phyloP scores from a whole-genome alignment of 2,329 filamentous ascomycete genomes.

The Fusarium pseudograminearum region DNA sequence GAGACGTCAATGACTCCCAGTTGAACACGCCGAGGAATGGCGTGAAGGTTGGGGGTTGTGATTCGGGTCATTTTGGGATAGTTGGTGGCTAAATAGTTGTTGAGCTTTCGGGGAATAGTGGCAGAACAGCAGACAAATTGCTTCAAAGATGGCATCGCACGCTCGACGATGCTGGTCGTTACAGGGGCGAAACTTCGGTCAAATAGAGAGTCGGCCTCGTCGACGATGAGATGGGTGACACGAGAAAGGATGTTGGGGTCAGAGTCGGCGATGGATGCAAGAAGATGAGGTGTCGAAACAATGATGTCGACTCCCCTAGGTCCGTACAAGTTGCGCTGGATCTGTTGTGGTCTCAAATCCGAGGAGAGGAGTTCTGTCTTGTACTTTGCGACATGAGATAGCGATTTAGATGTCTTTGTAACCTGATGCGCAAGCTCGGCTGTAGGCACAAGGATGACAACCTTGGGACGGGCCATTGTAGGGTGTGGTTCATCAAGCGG shows the following conservation, averaged over 20 bases:
- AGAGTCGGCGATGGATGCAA: conserved; percentile 86
- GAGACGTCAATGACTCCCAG: conserved; percentile 93
- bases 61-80: conserved; percentile 88
- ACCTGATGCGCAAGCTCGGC: conserved; percentile 93
- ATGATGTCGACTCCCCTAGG: conserved; percentile 85
- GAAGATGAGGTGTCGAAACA: conserved; percentile 87
- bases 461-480: conserved; percentile 81
- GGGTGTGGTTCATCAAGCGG: conserved; percentile 77
- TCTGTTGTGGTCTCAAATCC: conserved; percentile 78
- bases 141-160: conserved; percentile 81
- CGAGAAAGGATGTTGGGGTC: conserved; percentile 95
- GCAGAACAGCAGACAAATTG: conserved; percentile 95
- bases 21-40: conserved; percentile 93
- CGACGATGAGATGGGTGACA: conserved; percentile 87
- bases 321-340: conserved; percentile 86
- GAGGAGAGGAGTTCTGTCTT: conserved; percentile 86
- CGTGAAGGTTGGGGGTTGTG: conserved; percentile 94
- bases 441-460: conserved; percentile 89
- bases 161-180: conserved; percentile 85
- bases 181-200: conserved; percentile 91
- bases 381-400: conserved; percentile 89
- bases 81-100: conserved; percentile 82
- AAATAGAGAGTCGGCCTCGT: conserved; percentile 95
- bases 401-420: conserved; percentile 79
- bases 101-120: conserved; percentile 91